phyloP scores from a whole-genome alignment of 768 basidiomycete genomes.

The Mycena alexandri region DNA sequence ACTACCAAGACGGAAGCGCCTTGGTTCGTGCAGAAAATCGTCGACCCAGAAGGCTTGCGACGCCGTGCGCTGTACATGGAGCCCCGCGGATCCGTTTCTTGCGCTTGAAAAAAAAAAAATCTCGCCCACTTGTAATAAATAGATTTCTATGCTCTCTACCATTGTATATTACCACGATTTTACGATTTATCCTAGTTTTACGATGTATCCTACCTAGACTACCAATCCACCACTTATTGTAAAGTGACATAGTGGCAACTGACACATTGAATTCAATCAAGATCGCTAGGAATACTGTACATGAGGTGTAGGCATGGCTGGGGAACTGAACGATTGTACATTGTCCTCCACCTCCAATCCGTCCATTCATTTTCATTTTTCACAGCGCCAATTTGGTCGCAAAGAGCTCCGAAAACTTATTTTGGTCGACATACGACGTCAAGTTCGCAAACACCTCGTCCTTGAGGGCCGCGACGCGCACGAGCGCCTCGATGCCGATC shows the following conservation, averaged over 20 bases:
- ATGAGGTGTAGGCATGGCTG: constrained; percentile 4
- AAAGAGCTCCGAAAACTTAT: constrained; percentile 31
- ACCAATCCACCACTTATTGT: no score
- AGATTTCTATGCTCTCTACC: constrained; percentile 8
- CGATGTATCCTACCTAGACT: no score
- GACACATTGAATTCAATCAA: constrained; percentile 9
- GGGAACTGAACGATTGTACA: neutral
- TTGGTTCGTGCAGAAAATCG: neutral
- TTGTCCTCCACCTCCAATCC: neutral
- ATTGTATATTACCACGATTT: neutral
- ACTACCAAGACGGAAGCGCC: neutral
- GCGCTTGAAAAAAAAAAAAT: constrained; percentile 19
- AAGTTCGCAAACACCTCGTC: constrained; percentile 41
- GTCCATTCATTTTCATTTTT: neutral
- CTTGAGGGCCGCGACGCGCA: constrained; percentile 49
- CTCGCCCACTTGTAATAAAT: neutral
- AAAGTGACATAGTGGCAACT: neutral
- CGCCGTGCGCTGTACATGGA: constrained; percentile 16
- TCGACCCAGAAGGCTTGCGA: constrained; percentile 15
- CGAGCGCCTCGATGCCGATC: constrained; percentile 48
- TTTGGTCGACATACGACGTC: constrained; percentile 26
- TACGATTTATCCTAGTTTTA: no score
- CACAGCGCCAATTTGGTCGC: constrained; percentile 29
- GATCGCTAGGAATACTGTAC: neutral
- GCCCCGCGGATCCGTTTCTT: constrained; percentile 20